Percentiles rank a stretch among this genome's conserved stretches.
phyloP scores from a whole-genome alignment of 1,284 basidiomycete species.

The Sporisorium graminicola region DNA sequence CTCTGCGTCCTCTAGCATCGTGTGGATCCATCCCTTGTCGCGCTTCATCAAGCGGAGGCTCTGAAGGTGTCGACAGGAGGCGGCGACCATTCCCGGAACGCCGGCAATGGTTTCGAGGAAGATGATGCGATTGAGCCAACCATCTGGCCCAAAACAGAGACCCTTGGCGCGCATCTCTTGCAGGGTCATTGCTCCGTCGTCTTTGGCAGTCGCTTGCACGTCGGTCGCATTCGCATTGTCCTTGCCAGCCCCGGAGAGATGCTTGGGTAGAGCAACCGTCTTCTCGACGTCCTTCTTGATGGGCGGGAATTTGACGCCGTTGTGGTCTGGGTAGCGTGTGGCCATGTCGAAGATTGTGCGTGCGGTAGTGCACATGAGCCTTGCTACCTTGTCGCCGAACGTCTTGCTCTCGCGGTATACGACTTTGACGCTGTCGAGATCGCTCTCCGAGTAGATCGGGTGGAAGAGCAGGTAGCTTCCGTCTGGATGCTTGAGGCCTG shows the following conservation, averaged over 20 bases:
- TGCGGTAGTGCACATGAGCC: slow-evolving; percentile 52
- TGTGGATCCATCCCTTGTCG: slow-evolving; percentile 63
- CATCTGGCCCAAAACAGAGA: slow-evolving; percentile 58
- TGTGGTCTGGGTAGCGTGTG: slow-evolving; percentile 57
- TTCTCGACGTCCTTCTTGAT: slow-evolving; percentile 45
- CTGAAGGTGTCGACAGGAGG: slow-evolving; percentile 80
- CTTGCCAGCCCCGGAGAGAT: slow-evolving; percentile 14
- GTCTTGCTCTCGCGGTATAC: slow-evolving; percentile 79
- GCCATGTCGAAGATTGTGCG: slow-evolving; percentile 56
- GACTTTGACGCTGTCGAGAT: slow-evolving; percentile 84
- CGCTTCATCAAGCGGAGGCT: slow-evolving; percentile 50
- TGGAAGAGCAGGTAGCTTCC: slow-evolving; percentile 53
- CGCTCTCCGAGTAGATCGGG: slow-evolving; percentile 69
- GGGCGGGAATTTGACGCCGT: slow-evolving; percentile 43
- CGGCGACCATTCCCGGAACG: slow-evolving; percentile 87
- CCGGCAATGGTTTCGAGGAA: slow-evolving; percentile 80
- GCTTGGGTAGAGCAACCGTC: slow-evolving; percentile 40
- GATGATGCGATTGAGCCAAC: slow-evolving; percentile 59
- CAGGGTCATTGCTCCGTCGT: slow-evolving; percentile 47
- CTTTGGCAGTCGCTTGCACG: slow-evolving; percentile 2
- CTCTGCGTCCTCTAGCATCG: slow-evolving; percentile 61
- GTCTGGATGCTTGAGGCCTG: slow-evolving; percentile 33
- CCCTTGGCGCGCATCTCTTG: slow-evolving; percentile 56
- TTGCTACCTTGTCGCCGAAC: slow-evolving; percentile 80
- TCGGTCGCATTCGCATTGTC: not conserved